phyloP scores from a whole-genome alignment of 2,329 filamentous ascomycete species.

The Epichloe gansuensis region DNA sequence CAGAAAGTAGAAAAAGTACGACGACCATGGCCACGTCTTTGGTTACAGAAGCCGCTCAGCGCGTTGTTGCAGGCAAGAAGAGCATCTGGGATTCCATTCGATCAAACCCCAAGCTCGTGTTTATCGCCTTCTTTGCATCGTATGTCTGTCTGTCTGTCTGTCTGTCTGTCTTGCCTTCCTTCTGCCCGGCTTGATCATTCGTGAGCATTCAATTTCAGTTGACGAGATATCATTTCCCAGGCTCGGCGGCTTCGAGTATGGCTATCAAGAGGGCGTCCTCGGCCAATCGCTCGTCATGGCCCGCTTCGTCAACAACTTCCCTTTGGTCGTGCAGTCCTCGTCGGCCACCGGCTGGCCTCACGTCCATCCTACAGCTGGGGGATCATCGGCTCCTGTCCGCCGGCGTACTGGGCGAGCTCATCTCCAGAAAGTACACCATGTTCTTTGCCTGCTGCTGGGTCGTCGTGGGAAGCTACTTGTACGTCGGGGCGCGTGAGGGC shows the following conservation, averaged over 20 bases:
- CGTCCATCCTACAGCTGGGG: slow-evolving; percentile 38
- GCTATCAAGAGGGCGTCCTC: slow-evolving; percentile 42
- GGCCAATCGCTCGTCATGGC: slow-evolving; percentile 39
- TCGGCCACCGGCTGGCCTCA: slow-evolving; percentile 38
- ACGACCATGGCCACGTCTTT: slow-evolving; percentile 4
- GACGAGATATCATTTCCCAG: slow-evolving; percentile 13
- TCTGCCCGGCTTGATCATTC: neutral
- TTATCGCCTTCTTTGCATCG: slow-evolving; percentile 29
- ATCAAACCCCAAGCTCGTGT: slow-evolving; percentile 24
- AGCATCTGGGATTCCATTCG: slow-evolving; percentile 9
- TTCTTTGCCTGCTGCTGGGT: slow-evolving; percentile 17
- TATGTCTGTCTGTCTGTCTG: slow-evolving; percentile 11
- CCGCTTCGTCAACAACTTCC: slow-evolving; percentile 38
- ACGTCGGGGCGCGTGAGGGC: slow-evolving; percentile 27
- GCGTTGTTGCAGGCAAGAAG: slow-evolving; percentile 7
- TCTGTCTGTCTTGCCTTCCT: no score
- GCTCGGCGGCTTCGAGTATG: slow-evolving; percentile 40
- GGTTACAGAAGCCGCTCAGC: slow-evolving; percentile 9
- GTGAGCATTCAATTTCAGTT: neutral
- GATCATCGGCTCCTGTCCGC: slow-evolving; percentile 35
- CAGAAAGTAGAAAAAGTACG: neutral
- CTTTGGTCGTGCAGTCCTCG: slow-evolving; percentile 31
- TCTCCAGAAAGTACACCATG: slow-evolving; percentile 4
- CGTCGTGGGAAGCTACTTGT: slow-evolving; percentile 31
- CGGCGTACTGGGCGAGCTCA: slow-evolving; percentile 27